Evolutionary conservation across 2,329 filamentous ascomycete species (phyloP).

Genomic region (Thielaviopsis musarum): DNA sequence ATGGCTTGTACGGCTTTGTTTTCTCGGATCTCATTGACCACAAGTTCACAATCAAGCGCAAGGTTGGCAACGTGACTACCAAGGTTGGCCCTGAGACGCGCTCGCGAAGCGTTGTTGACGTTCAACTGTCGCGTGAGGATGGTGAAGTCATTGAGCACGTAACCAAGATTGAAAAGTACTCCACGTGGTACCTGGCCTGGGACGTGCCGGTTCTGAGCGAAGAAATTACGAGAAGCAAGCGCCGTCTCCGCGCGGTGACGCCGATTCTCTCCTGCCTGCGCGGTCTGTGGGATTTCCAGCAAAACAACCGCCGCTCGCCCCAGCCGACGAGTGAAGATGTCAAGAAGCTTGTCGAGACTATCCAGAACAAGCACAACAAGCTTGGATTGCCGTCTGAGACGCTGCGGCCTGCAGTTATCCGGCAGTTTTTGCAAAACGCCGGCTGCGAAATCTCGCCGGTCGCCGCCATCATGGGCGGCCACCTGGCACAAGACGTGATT

Average conservation of each 20-base stretch:
- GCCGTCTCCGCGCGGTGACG: conserved; percentile 53
- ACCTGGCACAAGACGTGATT: conserved; percentile 90
- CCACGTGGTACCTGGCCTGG: conserved; percentile 66
- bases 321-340: conserved; percentile 22
- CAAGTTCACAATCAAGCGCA: conserved; percentile 74
- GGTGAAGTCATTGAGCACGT: conserved; percentile 67
- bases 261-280: conserved; percentile 73
- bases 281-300: conserved; percentile 75
- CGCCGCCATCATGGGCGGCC: conserved; percentile 73
- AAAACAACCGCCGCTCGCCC: conserved; percentile 30
- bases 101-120: conserved; percentile 58
- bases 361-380: conserved; percentile 61
- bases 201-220: conserved; percentile 58
- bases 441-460: conserved; percentile 74
- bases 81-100: conserved; percentile 48
- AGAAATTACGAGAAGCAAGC: conserved; percentile 43
- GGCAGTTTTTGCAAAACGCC: conserved; percentile 74
- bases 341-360: conserved; percentile 57
- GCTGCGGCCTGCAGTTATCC: conserved; percentile 53
- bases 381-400: conserved; percentile 53
- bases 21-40: conserved; percentile 88
- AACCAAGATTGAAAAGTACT: conserved; percentile 82
- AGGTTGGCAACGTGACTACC: conserved; percentile 58
- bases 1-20: conserved; percentile 87
- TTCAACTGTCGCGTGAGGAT: conserved; percentile 49